These are phyloP conservation scores for Epichloe sp. DNA, from an alignment of 2,329 filamentous ascomycete species.

Conservation along the genomic window DNA sequence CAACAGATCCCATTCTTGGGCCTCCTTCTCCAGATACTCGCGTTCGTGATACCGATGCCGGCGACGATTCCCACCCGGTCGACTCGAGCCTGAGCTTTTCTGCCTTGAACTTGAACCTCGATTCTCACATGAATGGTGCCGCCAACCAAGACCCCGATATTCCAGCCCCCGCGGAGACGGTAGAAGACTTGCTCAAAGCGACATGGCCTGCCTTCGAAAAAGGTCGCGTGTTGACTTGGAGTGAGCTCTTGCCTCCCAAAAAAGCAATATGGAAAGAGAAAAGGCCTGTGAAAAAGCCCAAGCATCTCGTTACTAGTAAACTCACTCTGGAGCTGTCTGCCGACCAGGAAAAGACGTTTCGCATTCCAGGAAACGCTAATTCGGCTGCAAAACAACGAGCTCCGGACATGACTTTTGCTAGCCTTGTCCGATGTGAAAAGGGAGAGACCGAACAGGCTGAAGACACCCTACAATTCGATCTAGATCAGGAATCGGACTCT, in stretches of 20 bases:
- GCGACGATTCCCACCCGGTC: conserved; percentile 20
- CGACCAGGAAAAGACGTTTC: conserved; percentile 79
- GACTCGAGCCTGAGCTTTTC: conserved; percentile 23
- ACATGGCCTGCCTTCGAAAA: conserved; percentile 72
- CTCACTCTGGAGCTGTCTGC: conserved; percentile 72
- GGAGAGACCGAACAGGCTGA: conserved; percentile 25
- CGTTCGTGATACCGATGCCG: conserved; percentile 26
- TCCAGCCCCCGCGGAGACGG: conserved; percentile 57
- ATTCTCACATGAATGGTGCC: conserved; percentile 27
- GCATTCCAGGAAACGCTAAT: conserved; percentile 50
- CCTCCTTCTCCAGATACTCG: conserved; percentile 32
- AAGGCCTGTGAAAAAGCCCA: conserved; percentile 64
- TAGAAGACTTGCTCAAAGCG: conserved; percentile 63
- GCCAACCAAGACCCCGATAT: conserved; percentile 49
- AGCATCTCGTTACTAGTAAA: conserved; percentile 74
- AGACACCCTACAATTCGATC: conserved; percentile 28
- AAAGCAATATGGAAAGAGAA: conserved; percentile 68
- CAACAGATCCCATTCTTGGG: conserved; percentile 27
- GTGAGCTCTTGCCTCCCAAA: conserved; percentile 73
- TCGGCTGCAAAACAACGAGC: conserved; percentile 40
- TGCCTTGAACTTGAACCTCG: conserved; percentile 35
- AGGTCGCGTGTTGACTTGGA: conserved; percentile 63
- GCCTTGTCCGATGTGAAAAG: conserved; percentile 31
- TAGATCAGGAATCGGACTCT: conserved; percentile 39
- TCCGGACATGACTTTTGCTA: conserved; percentile 35